Percentiles rank a stretch among this genome's conserved stretches.
These are phyloP conservation scores for Magnusiomyces tetraspermus DNA, from an alignment of 1,139 yeast genomes.

Conservation along the genomic window DNA sequence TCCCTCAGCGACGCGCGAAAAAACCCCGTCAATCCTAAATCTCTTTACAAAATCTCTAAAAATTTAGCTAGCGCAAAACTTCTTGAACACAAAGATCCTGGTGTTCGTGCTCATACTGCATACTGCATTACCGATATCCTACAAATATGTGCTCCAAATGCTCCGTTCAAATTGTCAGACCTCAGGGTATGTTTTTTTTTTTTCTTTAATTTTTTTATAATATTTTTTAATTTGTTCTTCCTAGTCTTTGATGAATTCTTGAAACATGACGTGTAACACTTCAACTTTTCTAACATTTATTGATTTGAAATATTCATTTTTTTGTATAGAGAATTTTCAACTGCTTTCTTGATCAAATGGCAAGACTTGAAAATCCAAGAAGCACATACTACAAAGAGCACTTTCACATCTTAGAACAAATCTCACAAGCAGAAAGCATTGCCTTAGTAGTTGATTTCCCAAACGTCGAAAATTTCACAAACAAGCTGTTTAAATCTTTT, in stretches of 20 bases:
- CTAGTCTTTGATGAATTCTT: no score
- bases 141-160: conserved; percentile 80
- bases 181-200: conserved; percentile 37
- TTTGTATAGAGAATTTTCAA: conserved; percentile 10
- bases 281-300: no score
- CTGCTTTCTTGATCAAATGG: conserved; percentile 50
- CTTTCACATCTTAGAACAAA: conserved; percentile 53
- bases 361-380: conserved; percentile 46
- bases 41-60: conserved; percentile 40
- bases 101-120: conserved; percentile 62
- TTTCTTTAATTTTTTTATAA: not conserved
- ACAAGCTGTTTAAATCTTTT: conserved; percentile 49
- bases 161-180: conserved; percentile 66
- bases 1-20: conserved; percentile 20
- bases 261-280: no score
- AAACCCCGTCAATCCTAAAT: conserved; percentile 42
- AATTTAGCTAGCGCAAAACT: conserved; percentile 53
- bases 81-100: conserved; percentile 51
- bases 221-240: conserved; percentile 42
- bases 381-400: conserved; percentile 61
- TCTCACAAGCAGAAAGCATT: conserved; percentile 73
- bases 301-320: no score
- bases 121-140: conserved; percentile 71
- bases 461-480: conserved; percentile 47
- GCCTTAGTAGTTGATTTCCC: conserved; percentile 71